phyloP scores from a whole-genome alignment of 2,329 filamentous ascomycete genomes.

The Penicillium sumatraense region DNA sequence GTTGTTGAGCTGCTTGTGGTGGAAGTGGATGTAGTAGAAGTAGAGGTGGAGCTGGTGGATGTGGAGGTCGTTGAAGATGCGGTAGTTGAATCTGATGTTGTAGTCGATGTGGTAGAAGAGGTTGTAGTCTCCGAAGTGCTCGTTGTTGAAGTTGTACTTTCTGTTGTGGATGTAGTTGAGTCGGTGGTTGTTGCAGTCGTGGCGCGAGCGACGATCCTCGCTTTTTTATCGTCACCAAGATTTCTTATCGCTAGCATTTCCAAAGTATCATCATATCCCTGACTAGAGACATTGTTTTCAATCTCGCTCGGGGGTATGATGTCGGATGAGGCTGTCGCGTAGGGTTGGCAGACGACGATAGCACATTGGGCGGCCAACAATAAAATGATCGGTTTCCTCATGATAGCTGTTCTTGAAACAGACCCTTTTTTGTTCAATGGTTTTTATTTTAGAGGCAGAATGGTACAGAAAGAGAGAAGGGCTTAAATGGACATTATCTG shows the following conservation, averaged over 20 bases:
- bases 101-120: slow-evolving; percentile 4
- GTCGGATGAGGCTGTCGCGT: not conserved
- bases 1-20: slow-evolving; percentile 2
- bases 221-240: not conserved
- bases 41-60: slow-evolving; percentile 2
- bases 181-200: slow-evolving; percentile 5
- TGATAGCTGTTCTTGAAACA: not conserved
- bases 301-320: not conserved
- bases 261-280: not conserved
- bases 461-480: not conserved
- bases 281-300: not conserved
- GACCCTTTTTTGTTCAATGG: not conserved
- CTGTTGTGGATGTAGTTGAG: slow-evolving; percentile 2
- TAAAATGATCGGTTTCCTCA: not conserved
- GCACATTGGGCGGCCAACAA: slow-evolving; percentile 2
- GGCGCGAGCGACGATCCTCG: slow-evolving; percentile 3
- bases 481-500: not conserved
- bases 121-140: slow-evolving; percentile 5
- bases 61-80: not conserved
- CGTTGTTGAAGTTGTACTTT: slow-evolving; percentile 2
- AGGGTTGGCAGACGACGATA: slow-evolving; percentile 1
- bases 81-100: not conserved
- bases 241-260: not conserved
- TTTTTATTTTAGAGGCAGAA: not conserved
- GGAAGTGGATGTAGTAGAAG: slow-evolving; percentile 1